These are phyloP conservation scores for Phanerodontia chrysosporium DNA, from an alignment of 768 basidiomycete genomes.

Conservation along the genomic window DNA sequence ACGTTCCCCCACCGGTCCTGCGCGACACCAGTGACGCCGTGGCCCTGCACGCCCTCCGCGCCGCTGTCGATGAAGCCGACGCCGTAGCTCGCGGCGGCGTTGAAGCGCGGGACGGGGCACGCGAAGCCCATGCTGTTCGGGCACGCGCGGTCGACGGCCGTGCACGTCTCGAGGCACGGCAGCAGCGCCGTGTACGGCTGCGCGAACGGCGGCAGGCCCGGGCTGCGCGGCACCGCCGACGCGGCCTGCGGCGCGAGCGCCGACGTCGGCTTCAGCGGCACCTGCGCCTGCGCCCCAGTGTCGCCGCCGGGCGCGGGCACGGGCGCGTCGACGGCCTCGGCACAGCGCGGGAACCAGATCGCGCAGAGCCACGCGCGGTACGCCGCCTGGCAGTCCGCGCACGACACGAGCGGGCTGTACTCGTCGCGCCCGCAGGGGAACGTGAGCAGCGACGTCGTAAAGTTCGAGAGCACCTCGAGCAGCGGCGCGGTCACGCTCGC, in stretches of 20 bases:
- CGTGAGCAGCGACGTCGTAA: conserved; percentile 66
- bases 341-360: conserved; percentile 70
- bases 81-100: conserved; percentile 67
- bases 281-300: no score
- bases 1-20: conserved; percentile 73
- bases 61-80: conserved; percentile 67
- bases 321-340: conserved; percentile 42
- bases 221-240: conserved; percentile 41
- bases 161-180: conserved; percentile 80
- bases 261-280: no score
- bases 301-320: no score
- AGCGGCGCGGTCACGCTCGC: conserved; percentile 44
- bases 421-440: conserved; percentile 75
- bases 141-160: conserved; percentile 69
- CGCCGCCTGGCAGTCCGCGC: conserved; percentile 66
- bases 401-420: conserved; percentile 76
- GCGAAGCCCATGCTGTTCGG: conserved; percentile 66
- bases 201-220: conserved; percentile 40
- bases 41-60: conserved; percentile 39
- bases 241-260: conserved; percentile 43
- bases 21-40: conserved; percentile 48
- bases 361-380: conserved; percentile 80
- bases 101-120: conserved; percentile 60
- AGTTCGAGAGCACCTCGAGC: conserved; percentile 61
- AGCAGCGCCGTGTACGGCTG: conserved; percentile 56